A percentile compares a stretch with the other conserved stretches of the same genome.
Evolutionary conservation across 768 basidiomycete species (phyloP).

Genomic region (Russula sp.): DNA sequence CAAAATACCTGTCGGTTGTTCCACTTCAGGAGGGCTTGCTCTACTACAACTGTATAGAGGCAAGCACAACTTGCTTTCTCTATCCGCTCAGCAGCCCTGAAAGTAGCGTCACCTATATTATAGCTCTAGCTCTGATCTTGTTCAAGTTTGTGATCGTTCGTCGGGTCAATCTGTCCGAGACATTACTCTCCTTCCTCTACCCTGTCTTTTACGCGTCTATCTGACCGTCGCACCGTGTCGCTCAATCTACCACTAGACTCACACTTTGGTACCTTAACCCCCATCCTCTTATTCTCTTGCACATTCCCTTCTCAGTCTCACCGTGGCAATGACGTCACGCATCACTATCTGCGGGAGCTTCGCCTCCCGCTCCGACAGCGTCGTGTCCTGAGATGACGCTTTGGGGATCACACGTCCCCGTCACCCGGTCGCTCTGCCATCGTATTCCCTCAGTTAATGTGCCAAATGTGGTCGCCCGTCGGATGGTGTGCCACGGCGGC

Average conservation of each 20-base stretch:
- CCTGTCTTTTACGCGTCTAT: neutral
- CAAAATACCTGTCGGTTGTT: conserved; percentile 2
- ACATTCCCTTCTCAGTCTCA: conserved; percentile 5
- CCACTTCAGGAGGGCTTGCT: conserved; percentile 13
- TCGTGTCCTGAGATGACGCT: too few species aligned
- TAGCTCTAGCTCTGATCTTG: too few species aligned
- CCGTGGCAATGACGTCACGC: conserved; percentile 63
- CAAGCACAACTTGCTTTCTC: neutral
- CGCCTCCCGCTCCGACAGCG: neutral
- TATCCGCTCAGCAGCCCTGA: conserved; percentile 25
- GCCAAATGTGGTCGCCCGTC: too few species aligned
- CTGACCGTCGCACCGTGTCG: neutral
- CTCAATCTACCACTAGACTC: neutral
- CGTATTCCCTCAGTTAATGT: too few species aligned
- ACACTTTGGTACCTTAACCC: too few species aligned
- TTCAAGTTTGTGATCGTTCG: too few species aligned
- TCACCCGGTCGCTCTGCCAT: too few species aligned
- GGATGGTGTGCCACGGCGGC: too few species aligned
- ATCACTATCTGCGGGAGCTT: conserved; percentile 46
- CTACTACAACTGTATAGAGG: conserved; percentile 10
- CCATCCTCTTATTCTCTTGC: neutral
- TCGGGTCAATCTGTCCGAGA: too few species aligned
- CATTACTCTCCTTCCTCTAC: neutral
- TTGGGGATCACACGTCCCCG: too few species aligned
- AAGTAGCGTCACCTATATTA: too few species aligned